Evolutionary conservation across 2,329 filamentous ascomycete genomes (phyloP).

Genomic region (Microdochium paspali): DNA sequence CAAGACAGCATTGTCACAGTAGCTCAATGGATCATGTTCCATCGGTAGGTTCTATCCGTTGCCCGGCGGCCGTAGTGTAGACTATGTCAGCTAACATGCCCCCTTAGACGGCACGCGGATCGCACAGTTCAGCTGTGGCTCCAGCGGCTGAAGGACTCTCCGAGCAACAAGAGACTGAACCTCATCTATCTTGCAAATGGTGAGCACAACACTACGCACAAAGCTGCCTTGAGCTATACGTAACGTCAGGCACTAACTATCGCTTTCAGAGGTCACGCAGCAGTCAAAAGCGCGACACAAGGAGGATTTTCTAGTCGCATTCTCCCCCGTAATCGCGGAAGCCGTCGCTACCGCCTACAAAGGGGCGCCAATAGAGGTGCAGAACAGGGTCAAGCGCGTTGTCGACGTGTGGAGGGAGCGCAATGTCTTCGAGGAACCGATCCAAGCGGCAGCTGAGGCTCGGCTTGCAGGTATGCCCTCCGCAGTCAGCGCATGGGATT

Average conservation of each 20-base stretch:
- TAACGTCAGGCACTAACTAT: neutral
- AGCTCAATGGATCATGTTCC: constrained; percentile 99
- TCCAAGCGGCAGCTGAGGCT: constrained; percentile 72
- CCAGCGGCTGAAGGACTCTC: constrained; percentile 78
- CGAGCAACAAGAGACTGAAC: constrained; percentile 77
- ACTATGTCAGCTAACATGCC: constrained; percentile 7
- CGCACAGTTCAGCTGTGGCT: constrained; percentile 89
- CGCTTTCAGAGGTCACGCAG: constrained; percentile 72
- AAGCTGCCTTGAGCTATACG: no score
- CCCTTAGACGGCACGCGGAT: constrained; percentile 86
- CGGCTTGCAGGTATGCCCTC: constrained; percentile 66
- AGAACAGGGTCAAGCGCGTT: constrained; percentile 78
- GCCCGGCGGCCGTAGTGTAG: no score
- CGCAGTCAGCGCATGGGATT: no score
- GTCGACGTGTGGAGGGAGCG: constrained; percentile 92
- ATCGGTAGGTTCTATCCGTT: constrained; percentile 54
- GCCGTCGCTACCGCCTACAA: constrained; percentile 88
- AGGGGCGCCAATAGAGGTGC: constrained; percentile 75
- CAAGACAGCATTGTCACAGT: constrained; percentile 95
- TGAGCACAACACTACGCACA: constrained; percentile 32
- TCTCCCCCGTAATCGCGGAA: constrained; percentile 85
- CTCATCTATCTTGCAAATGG: constrained; percentile 93
- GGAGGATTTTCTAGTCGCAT: constrained; percentile 85
- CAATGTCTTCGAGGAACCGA: constrained; percentile 69
- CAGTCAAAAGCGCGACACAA: constrained; percentile 90